Percentiles rank a stretch among this genome's conserved stretches.
Evolutionary conservation across 495 filamentous ascomycete species (phyloP).

Genomic region (Lichina pygmaea): DNA sequence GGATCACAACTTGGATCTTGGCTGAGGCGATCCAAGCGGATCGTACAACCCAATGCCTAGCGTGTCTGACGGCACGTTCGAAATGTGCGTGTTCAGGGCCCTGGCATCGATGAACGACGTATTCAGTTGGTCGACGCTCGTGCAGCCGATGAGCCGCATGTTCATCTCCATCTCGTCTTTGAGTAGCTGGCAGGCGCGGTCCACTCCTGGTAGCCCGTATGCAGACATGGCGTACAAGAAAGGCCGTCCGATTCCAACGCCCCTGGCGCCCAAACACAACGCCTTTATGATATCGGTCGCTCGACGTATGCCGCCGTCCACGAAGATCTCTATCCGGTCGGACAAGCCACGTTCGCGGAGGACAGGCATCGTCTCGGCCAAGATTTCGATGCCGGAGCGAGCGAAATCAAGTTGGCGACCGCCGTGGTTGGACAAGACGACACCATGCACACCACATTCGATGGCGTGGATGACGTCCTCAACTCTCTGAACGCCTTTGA

Average conservation of each 20-base stretch:
- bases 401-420: slow-evolving; percentile 91
- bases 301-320: slow-evolving; percentile 75
- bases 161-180: slow-evolving; percentile 99
- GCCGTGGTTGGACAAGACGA: slow-evolving; percentile 91
- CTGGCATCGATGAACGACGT: slow-evolving; percentile 54
- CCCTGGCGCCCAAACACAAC: slow-evolving; percentile 72
- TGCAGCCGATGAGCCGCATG: slow-evolving; percentile 77
- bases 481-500: slow-evolving; percentile 90
- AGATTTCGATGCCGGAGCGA: slow-evolving; percentile 69
- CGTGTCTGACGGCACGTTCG: slow-evolving; percentile 39
- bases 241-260: slow-evolving; percentile 80
- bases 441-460: slow-evolving; percentile 64
- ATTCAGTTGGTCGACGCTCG: slow-evolving; percentile 45
- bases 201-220: slow-evolving; percentile 69
- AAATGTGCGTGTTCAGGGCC: slow-evolving; percentile 40
- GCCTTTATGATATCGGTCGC: slow-evolving; percentile 94
- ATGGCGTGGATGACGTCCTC: slow-evolving; percentile 79
- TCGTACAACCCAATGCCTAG: slow-evolving; percentile 36
- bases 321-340: slow-evolving; percentile 63
- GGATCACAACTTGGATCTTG: not conserved
- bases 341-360: slow-evolving; percentile 61
- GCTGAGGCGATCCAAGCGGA: slow-evolving; percentile 18
- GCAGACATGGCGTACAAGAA: slow-evolving; percentile 92
- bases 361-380: slow-evolving; percentile 90
- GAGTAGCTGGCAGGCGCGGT: slow-evolving; percentile 78